Conservation (phyloP, 2,329 filamentous ascomycete genomes). For the Pseudopithomyces maydicus region DNA sequence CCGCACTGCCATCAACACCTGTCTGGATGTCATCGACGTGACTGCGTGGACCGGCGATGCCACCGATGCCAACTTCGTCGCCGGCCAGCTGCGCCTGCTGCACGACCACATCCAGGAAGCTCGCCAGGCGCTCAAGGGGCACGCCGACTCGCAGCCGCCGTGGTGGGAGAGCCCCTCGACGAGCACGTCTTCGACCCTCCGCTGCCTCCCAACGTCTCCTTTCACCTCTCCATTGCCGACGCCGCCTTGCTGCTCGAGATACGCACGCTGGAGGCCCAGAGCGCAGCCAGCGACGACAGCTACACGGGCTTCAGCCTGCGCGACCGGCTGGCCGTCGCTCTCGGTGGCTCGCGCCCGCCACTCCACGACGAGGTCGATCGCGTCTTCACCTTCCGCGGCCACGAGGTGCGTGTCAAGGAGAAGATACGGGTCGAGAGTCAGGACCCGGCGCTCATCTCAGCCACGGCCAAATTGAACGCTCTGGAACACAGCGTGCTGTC, state of each 20-base stretch:
- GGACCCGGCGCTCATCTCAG: conserved; percentile 82
- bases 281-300: conserved; percentile 32
- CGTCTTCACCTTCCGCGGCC: conserved; percentile 70
- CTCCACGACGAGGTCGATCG: conserved; percentile 71
- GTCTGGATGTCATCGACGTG: conserved; percentile 81
- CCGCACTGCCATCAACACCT: conserved; percentile 78
- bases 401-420: conserved; percentile 83
- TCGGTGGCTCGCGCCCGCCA: conserved; percentile 49
- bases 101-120: conserved; percentile 67
- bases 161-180: conserved; percentile 63
- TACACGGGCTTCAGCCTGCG: conserved; percentile 59
- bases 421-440: conserved; percentile 89
- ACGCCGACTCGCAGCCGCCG: conserved; percentile 53
- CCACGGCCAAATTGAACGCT: conserved; percentile 81
- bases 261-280: conserved; percentile 67
- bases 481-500: conserved; percentile 74
- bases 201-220: conserved; percentile 70
- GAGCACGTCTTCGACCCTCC: conserved; percentile 68
- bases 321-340: conserved; percentile 57
- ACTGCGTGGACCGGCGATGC: conserved; percentile 73
- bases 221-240: conserved; percentile 66
- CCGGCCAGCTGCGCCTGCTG: conserved; percentile 62
- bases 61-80: conserved; percentile 62
- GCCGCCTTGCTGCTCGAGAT: conserved; percentile 64
- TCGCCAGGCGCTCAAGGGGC: conserved; percentile 63